A percentile compares a stretch with the other conserved stretches of the same genome.
Evolutionary conservation across 805 yeast genomes (phyloP).

Genomic region (Yamadazyma phyllophila): DNA sequence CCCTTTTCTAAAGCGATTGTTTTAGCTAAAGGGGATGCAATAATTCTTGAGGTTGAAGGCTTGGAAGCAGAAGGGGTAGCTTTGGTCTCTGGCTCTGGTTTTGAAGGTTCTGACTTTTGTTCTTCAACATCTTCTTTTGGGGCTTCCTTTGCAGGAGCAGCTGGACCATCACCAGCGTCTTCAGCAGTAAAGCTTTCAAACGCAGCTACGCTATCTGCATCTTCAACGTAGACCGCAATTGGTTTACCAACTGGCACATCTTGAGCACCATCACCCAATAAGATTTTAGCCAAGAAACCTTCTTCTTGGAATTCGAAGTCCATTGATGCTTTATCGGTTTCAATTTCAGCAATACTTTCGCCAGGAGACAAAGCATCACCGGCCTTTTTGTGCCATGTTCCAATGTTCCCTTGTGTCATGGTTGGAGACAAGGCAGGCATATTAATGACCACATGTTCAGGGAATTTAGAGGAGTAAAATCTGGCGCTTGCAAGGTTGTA

Average conservation of each 20-base stretch:
- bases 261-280: constrained; percentile 79
- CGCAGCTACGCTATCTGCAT: constrained; percentile 78
- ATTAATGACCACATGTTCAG: constrained; percentile 81
- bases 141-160: constrained; percentile 26
- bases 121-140: constrained; percentile 25
- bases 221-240: constrained; percentile 94
- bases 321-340: constrained; percentile 97
- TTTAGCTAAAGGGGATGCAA: constrained; percentile 96
- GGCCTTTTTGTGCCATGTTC: constrained; percentile 82
- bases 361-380: constrained; percentile 92
- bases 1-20: constrained; percentile 91
- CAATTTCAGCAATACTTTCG: constrained; percentile 93
- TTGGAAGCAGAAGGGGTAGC: not conserved
- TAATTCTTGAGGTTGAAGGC: constrained; percentile 58
- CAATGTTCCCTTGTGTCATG: constrained; percentile 94
- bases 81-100: constrained; percentile 21
- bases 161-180: constrained; percentile 61
- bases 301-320: constrained; percentile 98
- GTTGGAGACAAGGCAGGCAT: constrained; percentile 99
- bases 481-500: constrained; percentile 39
- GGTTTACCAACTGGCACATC: constrained; percentile 94
- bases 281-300: constrained; percentile 84
- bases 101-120: constrained; percentile 15
- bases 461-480: constrained; percentile 53
- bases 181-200: constrained; percentile 81